Evolutionary conservation across 768 basidiomycete genomes (phyloP).

Genomic region (Boletus reticuloceps): DNA sequence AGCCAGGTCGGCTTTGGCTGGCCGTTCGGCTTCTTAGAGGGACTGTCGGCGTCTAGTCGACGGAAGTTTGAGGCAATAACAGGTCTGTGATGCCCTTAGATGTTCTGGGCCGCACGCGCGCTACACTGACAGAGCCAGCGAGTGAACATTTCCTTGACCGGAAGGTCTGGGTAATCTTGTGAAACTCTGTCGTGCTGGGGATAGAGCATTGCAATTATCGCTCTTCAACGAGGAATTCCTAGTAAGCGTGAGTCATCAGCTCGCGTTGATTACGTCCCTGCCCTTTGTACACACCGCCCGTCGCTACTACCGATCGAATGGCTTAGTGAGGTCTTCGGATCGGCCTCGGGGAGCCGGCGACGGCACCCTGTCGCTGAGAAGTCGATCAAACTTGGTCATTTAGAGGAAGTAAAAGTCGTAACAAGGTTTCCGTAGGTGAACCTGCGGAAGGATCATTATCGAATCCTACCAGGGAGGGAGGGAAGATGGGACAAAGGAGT

Average conservation of each 20-base stretch:
- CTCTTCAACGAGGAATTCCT: slow-evolving; percentile 91
- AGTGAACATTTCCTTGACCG: slow-evolving; percentile 68
- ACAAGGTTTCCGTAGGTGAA: slow-evolving; percentile 83
- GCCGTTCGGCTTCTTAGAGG: slow-evolving; percentile 80
- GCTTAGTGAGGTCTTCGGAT: slow-evolving; percentile 87
- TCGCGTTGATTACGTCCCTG: slow-evolving; percentile 88
- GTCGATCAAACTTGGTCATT: slow-evolving; percentile 78
- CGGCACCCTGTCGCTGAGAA: slow-evolving; percentile 52
- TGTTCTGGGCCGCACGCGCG: slow-evolving; percentile 86
- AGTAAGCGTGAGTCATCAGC: slow-evolving; percentile 85
- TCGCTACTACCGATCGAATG: slow-evolving; percentile 91
- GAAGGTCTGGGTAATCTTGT: slow-evolving; percentile 79
- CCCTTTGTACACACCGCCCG: slow-evolving; percentile 90
- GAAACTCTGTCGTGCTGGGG: slow-evolving; percentile 80
- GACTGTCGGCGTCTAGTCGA: slow-evolving; percentile 78
- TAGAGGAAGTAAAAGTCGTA: slow-evolving; percentile 85
- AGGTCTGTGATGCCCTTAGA: slow-evolving; percentile 91
- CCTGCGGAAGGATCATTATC: slow-evolving; percentile 76
- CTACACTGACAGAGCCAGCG: slow-evolving; percentile 90
- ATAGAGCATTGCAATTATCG: slow-evolving; percentile 91
- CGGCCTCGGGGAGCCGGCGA: slow-evolving; percentile 60
- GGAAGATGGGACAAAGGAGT: too few relatives aligned
- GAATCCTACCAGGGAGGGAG: slow-evolving; percentile 23
- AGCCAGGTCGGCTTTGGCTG: slow-evolving; percentile 74
- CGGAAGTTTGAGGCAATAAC: slow-evolving; percentile 89